Conservation (phyloP, 2,329 filamentous ascomycete species). For the Fusarium mundagurra region DNA sequence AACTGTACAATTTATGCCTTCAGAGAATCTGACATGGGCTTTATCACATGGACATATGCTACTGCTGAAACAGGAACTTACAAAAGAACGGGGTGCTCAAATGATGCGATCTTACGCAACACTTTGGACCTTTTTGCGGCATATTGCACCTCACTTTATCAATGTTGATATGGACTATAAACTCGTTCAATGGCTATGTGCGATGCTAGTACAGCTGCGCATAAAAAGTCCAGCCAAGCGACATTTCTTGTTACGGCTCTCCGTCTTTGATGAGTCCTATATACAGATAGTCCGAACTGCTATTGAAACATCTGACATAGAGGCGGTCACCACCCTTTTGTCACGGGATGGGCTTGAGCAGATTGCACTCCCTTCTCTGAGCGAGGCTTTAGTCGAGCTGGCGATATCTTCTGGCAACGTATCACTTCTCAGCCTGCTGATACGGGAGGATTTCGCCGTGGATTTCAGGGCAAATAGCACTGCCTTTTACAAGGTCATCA, state of each 20-base stretch:
- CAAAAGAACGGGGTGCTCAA: background rate
- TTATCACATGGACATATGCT: background rate
- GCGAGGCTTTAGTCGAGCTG: background rate
- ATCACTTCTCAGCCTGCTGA: too few relatives aligned
- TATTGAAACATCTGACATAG: background rate
- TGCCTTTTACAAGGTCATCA: too few relatives aligned
- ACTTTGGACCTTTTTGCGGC: background rate
- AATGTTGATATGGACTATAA: background rate
- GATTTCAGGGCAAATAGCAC: too few relatives aligned
- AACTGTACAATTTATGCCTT: background rate
- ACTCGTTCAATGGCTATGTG: background rate
- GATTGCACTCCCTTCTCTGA: too few relatives aligned
- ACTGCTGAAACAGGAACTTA: background rate
- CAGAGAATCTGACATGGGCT: background rate
- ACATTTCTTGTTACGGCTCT: background rate
- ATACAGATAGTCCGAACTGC: accelerated
- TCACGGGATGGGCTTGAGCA: too few relatives aligned
- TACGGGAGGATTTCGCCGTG: too few relatives aligned
- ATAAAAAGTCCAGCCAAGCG: background rate
- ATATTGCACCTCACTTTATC: background rate
- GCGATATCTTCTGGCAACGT: too few relatives aligned
- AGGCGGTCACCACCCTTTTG: background rate
- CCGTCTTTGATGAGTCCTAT: background rate
- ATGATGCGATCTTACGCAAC: background rate
- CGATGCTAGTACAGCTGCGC: too few relatives aligned